Percentiles rank a stretch among this genome's conserved stretches.
phyloP scores from a whole-genome alignment of 768 basidiomycete species.

The Termitomyces titanicus region DNA sequence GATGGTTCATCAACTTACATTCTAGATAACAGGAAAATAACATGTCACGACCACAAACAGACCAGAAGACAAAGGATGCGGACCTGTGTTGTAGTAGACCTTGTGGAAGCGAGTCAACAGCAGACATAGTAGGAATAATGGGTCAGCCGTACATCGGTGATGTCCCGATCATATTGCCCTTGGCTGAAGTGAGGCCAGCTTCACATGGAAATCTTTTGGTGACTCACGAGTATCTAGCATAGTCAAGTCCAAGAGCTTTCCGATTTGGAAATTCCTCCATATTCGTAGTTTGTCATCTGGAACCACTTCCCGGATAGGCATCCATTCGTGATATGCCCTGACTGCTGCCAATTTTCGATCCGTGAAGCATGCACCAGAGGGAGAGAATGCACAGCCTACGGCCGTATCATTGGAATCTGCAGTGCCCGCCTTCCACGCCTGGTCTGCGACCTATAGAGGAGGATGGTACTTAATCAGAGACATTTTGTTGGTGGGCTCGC shows the following conservation, averaged over 20 bases:
- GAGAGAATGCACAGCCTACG: conserved; percentile 47
- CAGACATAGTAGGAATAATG: too few species aligned
- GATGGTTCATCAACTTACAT: too few species aligned
- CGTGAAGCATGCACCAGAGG: conserved; percentile 39
- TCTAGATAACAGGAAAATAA: not conserved
- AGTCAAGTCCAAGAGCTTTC: conserved; percentile 56
- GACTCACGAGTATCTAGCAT: conserved; percentile 58
- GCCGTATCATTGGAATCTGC: conserved; percentile 27
- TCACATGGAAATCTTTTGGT: not conserved
- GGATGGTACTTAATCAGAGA: not conserved
- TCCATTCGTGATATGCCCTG: conserved; percentile 59
- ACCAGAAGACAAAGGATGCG: not conserved
- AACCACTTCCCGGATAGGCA: conserved; percentile 57
- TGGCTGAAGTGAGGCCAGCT: not conserved
- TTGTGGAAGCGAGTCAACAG: not conserved
- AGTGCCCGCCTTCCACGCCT: not conserved
- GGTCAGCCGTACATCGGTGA: not conserved
- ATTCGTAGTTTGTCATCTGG: conserved; percentile 53
- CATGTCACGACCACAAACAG: not conserved
- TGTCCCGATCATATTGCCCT: not conserved
- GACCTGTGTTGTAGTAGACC: not conserved
- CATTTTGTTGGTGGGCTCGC: not conserved
- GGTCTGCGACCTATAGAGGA: not conserved
- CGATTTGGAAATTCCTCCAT: conserved; percentile 63
- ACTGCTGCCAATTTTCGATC: conserved; percentile 57